Evolutionary conservation across 2,329 filamentous ascomycete species (phyloP).

Genomic region (Fusarium tricinctum): DNA sequence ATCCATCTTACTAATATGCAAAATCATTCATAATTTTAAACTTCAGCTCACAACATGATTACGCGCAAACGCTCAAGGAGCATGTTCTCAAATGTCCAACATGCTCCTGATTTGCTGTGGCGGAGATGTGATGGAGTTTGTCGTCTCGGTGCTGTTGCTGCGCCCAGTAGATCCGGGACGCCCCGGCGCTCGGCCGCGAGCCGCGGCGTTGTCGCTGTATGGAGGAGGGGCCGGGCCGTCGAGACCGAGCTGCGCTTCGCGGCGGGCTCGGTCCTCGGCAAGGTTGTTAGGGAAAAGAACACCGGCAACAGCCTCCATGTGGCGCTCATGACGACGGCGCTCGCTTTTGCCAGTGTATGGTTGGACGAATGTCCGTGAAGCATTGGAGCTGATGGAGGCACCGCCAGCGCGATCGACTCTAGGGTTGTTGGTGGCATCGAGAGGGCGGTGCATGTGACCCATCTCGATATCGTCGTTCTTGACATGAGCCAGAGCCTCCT

Average conservation of each 20-base stretch:
- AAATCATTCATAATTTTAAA: slow-evolving; percentile 11
- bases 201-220: slow-evolving; percentile 51
- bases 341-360: slow-evolving; percentile 61
- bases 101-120: slow-evolving; percentile 71
- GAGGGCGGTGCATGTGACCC: slow-evolving; percentile 47
- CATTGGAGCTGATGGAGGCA: slow-evolving; percentile 41
- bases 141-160: slow-evolving; percentile 62
- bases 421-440: slow-evolving; percentile 48
- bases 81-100: slow-evolving; percentile 63
- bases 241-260: slow-evolving; percentile 57
- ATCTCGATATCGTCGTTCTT: slow-evolving; percentile 57
- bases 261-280: slow-evolving; percentile 52
- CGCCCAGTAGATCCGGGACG: slow-evolving; percentile 55
- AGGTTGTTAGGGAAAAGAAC: slow-evolving; percentile 64
- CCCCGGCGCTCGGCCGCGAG: slow-evolving; percentile 41
- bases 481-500: slow-evolving; percentile 52
- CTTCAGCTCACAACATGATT: neutral
- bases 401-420: slow-evolving; percentile 52
- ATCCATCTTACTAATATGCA: slow-evolving; percentile 22
- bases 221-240: slow-evolving; percentile 62
- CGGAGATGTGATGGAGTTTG: slow-evolving; percentile 61
- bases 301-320: slow-evolving; percentile 59
- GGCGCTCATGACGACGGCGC: slow-evolving; percentile 60
- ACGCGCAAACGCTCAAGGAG: neutral
- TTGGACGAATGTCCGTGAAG: slow-evolving; percentile 23